Evolutionary conservation across 2,329 filamentous ascomycete species (phyloP).

Genomic region (Apiospora aurea): DNA sequence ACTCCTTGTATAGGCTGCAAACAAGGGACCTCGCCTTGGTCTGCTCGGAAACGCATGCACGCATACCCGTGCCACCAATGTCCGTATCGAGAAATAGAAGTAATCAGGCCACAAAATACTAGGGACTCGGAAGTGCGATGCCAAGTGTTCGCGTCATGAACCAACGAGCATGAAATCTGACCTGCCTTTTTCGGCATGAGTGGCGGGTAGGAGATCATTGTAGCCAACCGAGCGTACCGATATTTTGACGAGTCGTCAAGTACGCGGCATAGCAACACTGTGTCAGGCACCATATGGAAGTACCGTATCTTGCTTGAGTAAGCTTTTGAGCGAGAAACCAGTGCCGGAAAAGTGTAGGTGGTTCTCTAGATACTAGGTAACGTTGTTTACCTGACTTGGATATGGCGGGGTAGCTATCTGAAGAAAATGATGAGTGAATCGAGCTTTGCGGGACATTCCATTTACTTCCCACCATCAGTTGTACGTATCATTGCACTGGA

Average conservation of each 20-base stretch:
- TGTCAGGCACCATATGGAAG: not conserved
- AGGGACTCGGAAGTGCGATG: not conserved
- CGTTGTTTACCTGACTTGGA: not conserved
- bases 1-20: not conserved
- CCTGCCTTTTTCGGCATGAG: constrained; percentile 27
- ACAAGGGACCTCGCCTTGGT: not conserved
- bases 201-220: not conserved
- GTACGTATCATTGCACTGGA: not conserved
- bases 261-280: not conserved
- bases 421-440: not conserved
- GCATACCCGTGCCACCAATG: not conserved
- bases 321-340: no score
- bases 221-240: not conserved
- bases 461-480: not conserved
- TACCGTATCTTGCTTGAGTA: not conserved
- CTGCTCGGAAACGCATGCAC: not conserved
- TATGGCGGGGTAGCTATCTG: not conserved
- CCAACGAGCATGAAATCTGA: constrained; percentile 11
- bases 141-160: constrained; percentile 23
- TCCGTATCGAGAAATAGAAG: not conserved
- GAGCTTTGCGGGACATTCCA: constrained; percentile 1
- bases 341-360: not conserved
- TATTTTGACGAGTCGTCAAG: not conserved
- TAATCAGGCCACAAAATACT: not conserved
- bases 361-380: not conserved